phyloP scores from a whole-genome alignment of 2,329 filamentous ascomycete species.

The Metarhizium brunneum region DNA sequence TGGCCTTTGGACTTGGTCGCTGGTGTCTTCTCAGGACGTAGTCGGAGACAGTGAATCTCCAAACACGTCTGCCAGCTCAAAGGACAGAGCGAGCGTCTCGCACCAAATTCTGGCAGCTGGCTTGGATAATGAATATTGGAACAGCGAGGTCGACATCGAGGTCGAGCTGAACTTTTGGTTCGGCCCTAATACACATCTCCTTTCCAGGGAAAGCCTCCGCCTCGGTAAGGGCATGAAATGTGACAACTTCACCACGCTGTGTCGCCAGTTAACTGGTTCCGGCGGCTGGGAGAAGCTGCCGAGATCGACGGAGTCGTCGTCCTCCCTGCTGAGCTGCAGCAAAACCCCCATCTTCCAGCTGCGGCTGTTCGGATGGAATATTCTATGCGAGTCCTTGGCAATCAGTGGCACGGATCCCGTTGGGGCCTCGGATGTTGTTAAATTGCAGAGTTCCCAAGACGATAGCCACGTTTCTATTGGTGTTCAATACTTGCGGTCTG shows the following conservation, averaged over 20 bases:
- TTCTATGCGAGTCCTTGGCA: background rate
- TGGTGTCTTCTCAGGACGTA: background rate
- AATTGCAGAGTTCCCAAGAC: background rate
- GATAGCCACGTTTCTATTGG: background rate
- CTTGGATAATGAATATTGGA: background rate
- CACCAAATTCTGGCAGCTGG: constrained; percentile 6
- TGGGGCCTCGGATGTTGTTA: background rate
- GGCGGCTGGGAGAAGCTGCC: no score
- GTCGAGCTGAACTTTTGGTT: constrained; percentile 10
- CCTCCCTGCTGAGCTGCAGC: no score
- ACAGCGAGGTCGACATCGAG: background rate
- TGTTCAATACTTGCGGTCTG: background rate
- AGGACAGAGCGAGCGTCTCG: no score
- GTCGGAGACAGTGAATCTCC: no score
- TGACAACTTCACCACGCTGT: no score
- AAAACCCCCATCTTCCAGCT: no score
- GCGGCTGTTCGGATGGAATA: constrained; percentile 2
- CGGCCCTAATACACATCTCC: background rate
- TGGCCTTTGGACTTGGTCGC: constrained; percentile 11
- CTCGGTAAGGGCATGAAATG: no score
- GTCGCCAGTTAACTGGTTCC: no score
- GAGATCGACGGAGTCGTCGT: no score
- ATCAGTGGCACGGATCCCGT: background rate
- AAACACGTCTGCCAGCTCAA: no score
- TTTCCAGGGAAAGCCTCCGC: no score